phyloP scores from a whole-genome alignment of 2,329 filamentous ascomycete species.

The Colletotrichum costaricense region DNA sequence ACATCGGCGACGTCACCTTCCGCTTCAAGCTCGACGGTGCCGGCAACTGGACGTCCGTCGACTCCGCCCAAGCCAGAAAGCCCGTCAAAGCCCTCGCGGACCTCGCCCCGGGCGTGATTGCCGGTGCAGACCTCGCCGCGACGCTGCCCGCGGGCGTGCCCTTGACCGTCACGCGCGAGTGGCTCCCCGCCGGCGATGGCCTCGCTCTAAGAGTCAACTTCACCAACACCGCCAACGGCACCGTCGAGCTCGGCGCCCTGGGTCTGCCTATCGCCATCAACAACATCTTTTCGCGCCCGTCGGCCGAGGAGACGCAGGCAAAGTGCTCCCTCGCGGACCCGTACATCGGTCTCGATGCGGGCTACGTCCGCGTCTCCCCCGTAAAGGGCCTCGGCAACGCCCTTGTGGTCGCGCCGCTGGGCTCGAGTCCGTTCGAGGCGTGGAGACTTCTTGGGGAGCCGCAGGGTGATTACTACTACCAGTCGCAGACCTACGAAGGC shows the following conservation, averaged over 20 bases:
- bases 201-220: slow-evolving; percentile 64
- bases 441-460: slow-evolving; percentile 64
- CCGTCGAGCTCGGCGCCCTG: slow-evolving; percentile 65
- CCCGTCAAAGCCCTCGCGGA: slow-evolving; percentile 46
- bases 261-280: slow-evolving; percentile 72
- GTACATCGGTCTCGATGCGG: slow-evolving; percentile 69
- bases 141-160: slow-evolving; percentile 52
- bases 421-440: slow-evolving; percentile 59
- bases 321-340: slow-evolving; percentile 68
- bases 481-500: slow-evolving; percentile 68
- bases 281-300: slow-evolving; percentile 67
- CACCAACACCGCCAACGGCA: slow-evolving; percentile 51
- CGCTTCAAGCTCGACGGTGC: slow-evolving; percentile 58
- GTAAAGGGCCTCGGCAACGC: slow-evolving; percentile 62
- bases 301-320: slow-evolving; percentile 58
- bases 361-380: slow-evolving; percentile 65
- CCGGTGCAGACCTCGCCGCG: slow-evolving; percentile 52
- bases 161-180: slow-evolving; percentile 62
- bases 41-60: slow-evolving; percentile 56
- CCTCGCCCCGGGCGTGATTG: slow-evolving; percentile 41
- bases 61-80: slow-evolving; percentile 56
- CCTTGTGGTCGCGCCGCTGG: slow-evolving; percentile 65
- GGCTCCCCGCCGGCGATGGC: slow-evolving; percentile 60
- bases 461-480: slow-evolving; percentile 53
- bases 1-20: slow-evolving; percentile 68